phyloP scores from a whole-genome alignment of 352 stramenopile species.

The Phytopythium ostracodes region DNA sequence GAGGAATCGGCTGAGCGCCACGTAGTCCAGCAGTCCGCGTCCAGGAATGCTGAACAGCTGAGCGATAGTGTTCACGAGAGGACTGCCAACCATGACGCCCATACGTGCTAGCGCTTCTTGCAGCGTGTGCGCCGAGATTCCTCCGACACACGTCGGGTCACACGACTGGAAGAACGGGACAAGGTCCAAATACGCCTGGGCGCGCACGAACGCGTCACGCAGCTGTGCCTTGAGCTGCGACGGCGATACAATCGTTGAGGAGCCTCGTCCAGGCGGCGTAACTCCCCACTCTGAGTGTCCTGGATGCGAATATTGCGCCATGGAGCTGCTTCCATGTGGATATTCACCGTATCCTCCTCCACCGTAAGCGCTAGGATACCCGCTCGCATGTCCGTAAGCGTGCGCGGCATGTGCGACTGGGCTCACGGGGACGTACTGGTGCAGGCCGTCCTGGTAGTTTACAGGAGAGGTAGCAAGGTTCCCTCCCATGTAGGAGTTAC shows the following conservation, averaged over 20 bases:
- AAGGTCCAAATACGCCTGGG: constrained; percentile 40
- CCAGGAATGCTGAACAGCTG: constrained; percentile 38
- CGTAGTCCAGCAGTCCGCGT: constrained; percentile 48
- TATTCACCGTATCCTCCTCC: neutral
- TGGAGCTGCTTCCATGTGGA: neutral
- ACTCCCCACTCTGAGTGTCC: neutral
- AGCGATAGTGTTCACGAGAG: constrained; percentile 28
- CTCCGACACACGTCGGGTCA: constrained; percentile 30
- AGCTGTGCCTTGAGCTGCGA: constrained; percentile 39
- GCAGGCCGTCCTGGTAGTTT: constrained; percentile 14
- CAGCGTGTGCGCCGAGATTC: constrained; percentile 31
- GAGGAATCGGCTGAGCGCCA: constrained; percentile 38
- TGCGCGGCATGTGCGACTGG: constrained; percentile 15
- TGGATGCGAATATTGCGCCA: neutral
- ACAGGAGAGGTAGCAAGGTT: constrained; percentile 22
- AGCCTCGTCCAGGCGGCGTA: neutral
- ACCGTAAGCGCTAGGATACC: neutral
- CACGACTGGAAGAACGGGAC: constrained; percentile 49
- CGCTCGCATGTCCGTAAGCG: neutral
- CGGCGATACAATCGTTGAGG: neutral
- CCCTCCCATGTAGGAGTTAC: neutral
- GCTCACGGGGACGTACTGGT: constrained; percentile 20
- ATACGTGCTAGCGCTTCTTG: constrained; percentile 46
- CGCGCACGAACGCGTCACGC: constrained; percentile 40
- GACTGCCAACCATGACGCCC: constrained; percentile 32